Evolutionary conservation across 1,284 basidiomycete species (phyloP).

Genomic region (Vanrija humicola): DNA sequence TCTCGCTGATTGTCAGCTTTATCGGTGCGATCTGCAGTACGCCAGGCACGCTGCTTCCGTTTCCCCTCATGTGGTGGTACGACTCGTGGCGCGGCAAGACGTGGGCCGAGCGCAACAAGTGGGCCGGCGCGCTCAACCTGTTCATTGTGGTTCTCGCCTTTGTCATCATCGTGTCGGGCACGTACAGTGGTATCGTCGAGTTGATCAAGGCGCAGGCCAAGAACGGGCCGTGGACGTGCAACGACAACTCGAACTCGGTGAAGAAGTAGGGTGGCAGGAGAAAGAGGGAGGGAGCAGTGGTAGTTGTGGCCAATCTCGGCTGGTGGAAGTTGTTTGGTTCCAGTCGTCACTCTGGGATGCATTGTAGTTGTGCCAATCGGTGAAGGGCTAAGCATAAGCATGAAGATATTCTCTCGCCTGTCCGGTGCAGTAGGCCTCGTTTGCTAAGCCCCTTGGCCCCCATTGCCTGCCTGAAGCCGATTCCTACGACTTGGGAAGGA

Average conservation of each 20-base stretch:
- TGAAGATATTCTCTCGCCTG: no score
- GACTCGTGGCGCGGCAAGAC: conserved; percentile 3
- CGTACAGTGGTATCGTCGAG: conserved; percentile 12
- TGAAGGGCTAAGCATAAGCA: no score
- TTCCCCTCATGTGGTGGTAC: not conserved
- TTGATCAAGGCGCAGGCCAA: conserved; percentile 27
- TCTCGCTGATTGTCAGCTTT: not conserved
- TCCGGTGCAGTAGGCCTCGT: no score
- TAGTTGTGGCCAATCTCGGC: no score
- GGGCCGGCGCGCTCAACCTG: conserved; percentile 22
- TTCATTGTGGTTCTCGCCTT: conserved; percentile 26
- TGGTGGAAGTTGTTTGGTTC: no score
- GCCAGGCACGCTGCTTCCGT: not conserved
- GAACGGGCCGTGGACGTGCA: conserved; percentile 33
- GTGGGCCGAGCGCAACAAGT: conserved; percentile 6
- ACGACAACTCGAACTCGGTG: conserved; percentile 31
- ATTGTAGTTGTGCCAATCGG: no score
- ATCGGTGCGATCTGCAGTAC: not conserved
- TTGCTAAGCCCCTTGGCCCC: no score
- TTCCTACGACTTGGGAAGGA: no score
- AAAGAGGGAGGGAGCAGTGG: no score
- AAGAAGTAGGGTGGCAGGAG: not conserved
- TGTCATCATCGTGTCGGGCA: conserved; percentile 29
- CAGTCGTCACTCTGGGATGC: no score
- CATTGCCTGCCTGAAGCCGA: no score